These are phyloP conservation scores for Boletus vinaceobasis DNA, from an alignment of 768 basidiomycete species.

Conservation along the genomic window DNA sequence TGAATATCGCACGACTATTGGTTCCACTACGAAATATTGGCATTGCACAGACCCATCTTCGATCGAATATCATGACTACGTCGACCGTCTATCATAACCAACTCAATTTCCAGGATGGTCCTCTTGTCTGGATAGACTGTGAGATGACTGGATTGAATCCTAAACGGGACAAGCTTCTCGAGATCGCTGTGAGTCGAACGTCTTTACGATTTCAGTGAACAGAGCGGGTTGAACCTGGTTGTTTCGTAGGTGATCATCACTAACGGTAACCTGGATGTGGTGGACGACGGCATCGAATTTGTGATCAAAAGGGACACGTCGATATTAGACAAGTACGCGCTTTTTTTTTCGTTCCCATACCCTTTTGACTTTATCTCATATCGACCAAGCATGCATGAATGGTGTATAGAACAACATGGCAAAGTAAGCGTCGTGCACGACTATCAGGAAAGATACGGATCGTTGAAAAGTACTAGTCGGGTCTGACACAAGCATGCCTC, in stretches of 20 bases:
- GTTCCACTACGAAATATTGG: background rate
- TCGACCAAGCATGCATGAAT: background rate
- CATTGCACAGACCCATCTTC: background rate
- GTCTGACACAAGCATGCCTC: conserved; percentile 38
- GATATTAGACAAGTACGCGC: conserved; percentile 40
- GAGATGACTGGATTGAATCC: conserved; percentile 81
- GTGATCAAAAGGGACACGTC: conserved; percentile 60
- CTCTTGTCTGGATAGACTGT: conserved; percentile 69
- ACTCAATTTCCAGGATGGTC: conserved; percentile 11
- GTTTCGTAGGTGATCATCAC: conserved; percentile 73
- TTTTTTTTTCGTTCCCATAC: background rate
- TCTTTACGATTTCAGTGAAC: background rate
- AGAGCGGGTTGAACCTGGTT: too few species aligned
- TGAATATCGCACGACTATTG: background rate
- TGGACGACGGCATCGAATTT: conserved; percentile 78
- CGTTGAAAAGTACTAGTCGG: background rate
- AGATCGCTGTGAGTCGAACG: conserved; percentile 56
- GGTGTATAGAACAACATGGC: background rate
- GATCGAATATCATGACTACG: conserved; percentile 2
- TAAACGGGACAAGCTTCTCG: conserved; percentile 36
- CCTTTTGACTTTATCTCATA: background rate
- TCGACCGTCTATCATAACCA: background rate
- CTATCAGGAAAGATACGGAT: background rate
- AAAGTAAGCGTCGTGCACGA: background rate
- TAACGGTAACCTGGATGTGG: conserved; percentile 72